A percentile compares a stretch with the other conserved stretches of the same genome.
Evolutionary conservation across 257 asterid species (phyloP).

Genomic region (Craterostigma plantagineum): DNA sequence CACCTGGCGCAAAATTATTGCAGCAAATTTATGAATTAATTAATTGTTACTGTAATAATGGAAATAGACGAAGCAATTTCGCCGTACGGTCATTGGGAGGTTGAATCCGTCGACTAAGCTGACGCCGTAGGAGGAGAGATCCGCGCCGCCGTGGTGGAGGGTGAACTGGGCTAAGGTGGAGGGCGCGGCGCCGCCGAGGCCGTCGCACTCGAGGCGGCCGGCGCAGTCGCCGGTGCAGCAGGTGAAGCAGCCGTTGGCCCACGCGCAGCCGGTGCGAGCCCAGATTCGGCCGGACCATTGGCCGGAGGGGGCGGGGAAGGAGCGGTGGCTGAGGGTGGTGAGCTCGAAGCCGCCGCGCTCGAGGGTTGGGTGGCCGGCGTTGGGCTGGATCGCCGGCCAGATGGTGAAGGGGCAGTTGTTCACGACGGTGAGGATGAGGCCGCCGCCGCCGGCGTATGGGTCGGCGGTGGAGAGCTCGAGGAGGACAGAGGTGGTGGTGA

Average conservation of each 20-base stretch:
- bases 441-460: not conserved
- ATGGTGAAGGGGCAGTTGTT: constrained; percentile 86
- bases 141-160: constrained; percentile 76
- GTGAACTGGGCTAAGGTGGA: constrained; percentile 63
- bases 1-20: constrained; percentile 5
- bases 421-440: constrained; percentile 37
- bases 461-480: not conserved
- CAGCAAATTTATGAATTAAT: no score
- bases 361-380: constrained; percentile 61
- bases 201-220: constrained; percentile 47
- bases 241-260: constrained; percentile 22
- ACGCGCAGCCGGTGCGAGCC: constrained; percentile 67
- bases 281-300: constrained; percentile 98
- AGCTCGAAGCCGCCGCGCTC: constrained; percentile 74
- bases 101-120: constrained; percentile 86
- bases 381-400: constrained; percentile 91
- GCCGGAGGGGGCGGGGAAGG: constrained; percentile 50
- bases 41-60: no score
- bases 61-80: no score
- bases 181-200: constrained; percentile 68
- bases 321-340: constrained; percentile 33
- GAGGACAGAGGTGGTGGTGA: not conserved
- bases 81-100: constrained; percentile 59
- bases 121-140: constrained; percentile 68
- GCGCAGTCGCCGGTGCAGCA: constrained; percentile 89